Evolutionary conservation across 1,284 basidiomycete genomes (phyloP), one percentile per base, ranked within the genome.

Genomic region (Fomitopsis betulina): DNA sequence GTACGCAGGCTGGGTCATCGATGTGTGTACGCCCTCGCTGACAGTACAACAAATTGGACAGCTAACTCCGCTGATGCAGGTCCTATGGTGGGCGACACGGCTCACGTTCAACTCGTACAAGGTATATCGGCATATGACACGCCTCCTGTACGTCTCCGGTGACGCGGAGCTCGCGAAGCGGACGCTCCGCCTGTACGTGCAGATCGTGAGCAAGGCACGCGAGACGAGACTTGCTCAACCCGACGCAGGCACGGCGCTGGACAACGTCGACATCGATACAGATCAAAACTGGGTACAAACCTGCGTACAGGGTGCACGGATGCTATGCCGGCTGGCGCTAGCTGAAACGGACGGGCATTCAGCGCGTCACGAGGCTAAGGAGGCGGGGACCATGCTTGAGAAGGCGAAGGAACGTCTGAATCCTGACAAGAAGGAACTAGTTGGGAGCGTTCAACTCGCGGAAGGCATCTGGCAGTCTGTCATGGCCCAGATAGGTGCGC

Each of bases 71-170:
- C 55, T 65, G 52, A 54, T 63, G 6, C 64, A 94, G 85, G 79
- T 93, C 15, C 78, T 97, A 1, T 95, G 93, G 89, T 94, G 93
- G 92, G 88, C 93, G 1, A 94, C 92, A 9, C 86, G 87, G 19
- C 80, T 94, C 23, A 97, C 94, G 0, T 96, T 97, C 78, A 94
- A 96, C 68, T 95, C 92, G 0, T 88, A 89, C 63, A 83, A 86
- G 8, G 77, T 96, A 15, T 82, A 93, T 58, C 86, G 94, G 0
- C 91, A 96, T 71, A 87, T 96, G 77, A 83, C 85, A 15, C 85
- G 87, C 1, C 73, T 95, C 0, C 75, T 91, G 8, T 81, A 85
- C 54, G 78, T 86, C 6, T 78, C 83, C 0, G 87, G 86, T 4
- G 87, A 91, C 60, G 71, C 76, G 8, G 68, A 76, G 9, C 82